These are phyloP conservation scores for Aureobasidium pullulans DNA, from an alignment of 2,329 filamentous ascomycete genomes.

Conservation along the genomic window DNA sequence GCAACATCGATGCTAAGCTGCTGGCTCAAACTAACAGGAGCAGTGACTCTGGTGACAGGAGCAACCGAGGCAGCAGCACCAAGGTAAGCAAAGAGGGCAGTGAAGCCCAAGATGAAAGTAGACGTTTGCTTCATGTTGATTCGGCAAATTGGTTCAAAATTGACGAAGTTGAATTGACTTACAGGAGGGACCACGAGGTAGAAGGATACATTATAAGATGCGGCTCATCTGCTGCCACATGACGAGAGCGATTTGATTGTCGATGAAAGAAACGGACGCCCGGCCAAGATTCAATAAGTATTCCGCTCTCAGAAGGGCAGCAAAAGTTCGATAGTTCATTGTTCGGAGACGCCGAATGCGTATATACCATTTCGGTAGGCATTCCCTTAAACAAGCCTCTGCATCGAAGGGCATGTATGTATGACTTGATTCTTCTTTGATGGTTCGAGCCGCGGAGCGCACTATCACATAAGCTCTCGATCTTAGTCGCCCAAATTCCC, in stretches of 20 bases:
- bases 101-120: neutral
- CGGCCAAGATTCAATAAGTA: neutral
- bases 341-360: neutral
- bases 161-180: neutral
- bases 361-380: neutral
- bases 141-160: neutral
- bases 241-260: neutral
- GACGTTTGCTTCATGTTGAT: neutral
- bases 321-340: neutral
- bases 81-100: neutral
- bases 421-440: neutral
- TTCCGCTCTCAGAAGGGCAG: neutral
- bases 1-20: slow-evolving; percentile 2
- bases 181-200: neutral
- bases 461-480: too few relatives aligned
- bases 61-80: neutral
- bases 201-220: neutral
- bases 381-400: neutral
- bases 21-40: slow-evolving; percentile 6
- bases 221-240: neutral
- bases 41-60: neutral
- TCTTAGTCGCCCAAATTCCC: too few relatives aligned
- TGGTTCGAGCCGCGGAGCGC: too few relatives aligned
- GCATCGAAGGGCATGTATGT: neutral
- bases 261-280: neutral